Conservation (phyloP, 768 basidiomycete genomes). For the Clavaria fumosa region DNA sequence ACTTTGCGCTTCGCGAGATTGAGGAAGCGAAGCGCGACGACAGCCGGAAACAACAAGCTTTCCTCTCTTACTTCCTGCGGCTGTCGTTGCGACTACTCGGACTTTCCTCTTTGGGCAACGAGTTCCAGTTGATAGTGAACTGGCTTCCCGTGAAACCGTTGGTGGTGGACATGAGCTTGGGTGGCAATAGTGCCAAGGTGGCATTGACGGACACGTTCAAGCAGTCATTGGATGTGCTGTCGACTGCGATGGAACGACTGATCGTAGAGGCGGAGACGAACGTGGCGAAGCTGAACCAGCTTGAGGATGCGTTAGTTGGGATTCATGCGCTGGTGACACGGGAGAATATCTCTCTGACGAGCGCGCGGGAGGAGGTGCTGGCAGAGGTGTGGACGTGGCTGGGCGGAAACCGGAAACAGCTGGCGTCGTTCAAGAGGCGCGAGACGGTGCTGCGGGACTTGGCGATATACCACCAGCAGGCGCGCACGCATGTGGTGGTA, state of each 20-base stretch:
- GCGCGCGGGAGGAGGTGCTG: slow-evolving; percentile 38
- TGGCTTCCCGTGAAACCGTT: too few species aligned
- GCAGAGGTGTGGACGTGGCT: slow-evolving; percentile 53
- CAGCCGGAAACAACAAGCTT: slow-evolving; percentile 15
- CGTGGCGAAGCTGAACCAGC: slow-evolving; percentile 35
- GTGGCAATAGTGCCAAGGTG: slow-evolving; percentile 23
- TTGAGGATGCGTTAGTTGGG: slow-evolving; percentile 43
- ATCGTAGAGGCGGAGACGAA: slow-evolving; percentile 53
- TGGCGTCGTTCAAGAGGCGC: slow-evolving; percentile 38
- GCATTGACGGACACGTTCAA: slow-evolving; percentile 40
- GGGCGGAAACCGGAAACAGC: slow-evolving; percentile 38
- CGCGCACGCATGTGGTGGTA: slow-evolving; percentile 48
- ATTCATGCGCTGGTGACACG: slow-evolving; percentile 45
- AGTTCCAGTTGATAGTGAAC: too few species aligned
- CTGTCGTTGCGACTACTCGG: slow-evolving; percentile 14
- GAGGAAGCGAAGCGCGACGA: slow-evolving; percentile 25
- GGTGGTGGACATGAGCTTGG: too few species aligned
- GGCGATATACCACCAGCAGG: slow-evolving; percentile 41
- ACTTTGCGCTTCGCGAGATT: slow-evolving; percentile 50
- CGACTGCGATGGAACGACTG: slow-evolving; percentile 34
- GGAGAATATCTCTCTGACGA: slow-evolving; percentile 34
- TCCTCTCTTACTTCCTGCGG: slow-evolving; percentile 28
- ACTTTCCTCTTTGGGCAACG: too few species aligned
- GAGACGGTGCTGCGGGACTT: slow-evolving; percentile 39
- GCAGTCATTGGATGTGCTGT: slow-evolving; percentile 46